phyloP scores from a whole-genome alignment of 140 eudicot species.

The Cichorium intybus region DNA sequence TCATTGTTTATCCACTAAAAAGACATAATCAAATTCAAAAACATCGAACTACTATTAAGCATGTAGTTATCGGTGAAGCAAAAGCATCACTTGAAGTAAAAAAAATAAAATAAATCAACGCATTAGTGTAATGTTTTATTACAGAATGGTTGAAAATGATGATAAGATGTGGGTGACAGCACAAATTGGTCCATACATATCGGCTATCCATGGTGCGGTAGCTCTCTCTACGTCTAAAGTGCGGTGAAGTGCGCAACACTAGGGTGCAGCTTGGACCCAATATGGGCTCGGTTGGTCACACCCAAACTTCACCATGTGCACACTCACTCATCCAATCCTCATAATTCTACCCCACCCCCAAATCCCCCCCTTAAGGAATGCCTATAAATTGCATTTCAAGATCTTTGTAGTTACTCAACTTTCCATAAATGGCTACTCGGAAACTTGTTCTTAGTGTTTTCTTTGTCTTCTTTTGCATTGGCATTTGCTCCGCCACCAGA shows the following conservation, averaged over 20 bases:
- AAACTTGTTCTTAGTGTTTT: constrained; percentile 14
- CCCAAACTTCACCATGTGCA: constrained; percentile 29
- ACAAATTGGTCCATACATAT: constrained; percentile 14
- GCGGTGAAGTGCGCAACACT: constrained; percentile 12
- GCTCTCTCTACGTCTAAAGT: constrained; percentile 1
- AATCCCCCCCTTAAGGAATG: background rate
- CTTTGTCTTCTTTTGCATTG: constrained; percentile 29
- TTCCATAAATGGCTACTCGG: constrained; percentile 31
- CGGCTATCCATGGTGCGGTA: constrained; percentile 20
- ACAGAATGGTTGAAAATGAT: background rate
- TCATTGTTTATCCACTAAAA: too few species aligned
- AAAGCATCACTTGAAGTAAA: background rate
- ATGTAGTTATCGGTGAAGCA: too few species aligned
- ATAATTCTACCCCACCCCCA: background rate
- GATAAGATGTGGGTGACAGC: constrained; percentile 30
- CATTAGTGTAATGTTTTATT: background rate
- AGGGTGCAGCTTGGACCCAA: constrained; percentile 20
- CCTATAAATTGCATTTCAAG: constrained; percentile 30
- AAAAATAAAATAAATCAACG: background rate
- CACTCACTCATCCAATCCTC: constrained; percentile 1
- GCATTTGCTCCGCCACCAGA: constrained; percentile 31
- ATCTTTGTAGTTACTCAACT: constrained; percentile 18
- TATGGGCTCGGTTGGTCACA: background rate
- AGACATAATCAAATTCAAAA: too few species aligned
- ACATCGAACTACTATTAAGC: too few species aligned